phyloP scores from a whole-genome alignment of 495 filamentous ascomycete species.

The Glarea lozoyensis region DNA sequence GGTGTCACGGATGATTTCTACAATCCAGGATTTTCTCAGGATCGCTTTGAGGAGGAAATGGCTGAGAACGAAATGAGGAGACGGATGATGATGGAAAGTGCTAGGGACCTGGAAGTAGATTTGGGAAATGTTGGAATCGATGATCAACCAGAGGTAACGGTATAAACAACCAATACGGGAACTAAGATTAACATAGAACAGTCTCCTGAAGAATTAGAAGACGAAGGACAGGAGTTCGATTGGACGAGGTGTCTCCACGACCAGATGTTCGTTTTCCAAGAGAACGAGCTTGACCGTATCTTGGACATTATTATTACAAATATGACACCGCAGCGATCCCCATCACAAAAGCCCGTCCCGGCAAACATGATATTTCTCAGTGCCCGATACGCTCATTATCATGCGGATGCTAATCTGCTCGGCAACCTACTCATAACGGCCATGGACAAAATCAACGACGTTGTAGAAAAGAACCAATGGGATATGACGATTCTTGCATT shows the following conservation, averaged over 20 bases:
- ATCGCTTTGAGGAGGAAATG: constrained; percentile 93
- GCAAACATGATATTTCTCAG: constrained; percentile 95
- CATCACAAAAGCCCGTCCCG: constrained; percentile 93
- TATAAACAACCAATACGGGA: background rate
- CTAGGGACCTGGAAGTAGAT: constrained; percentile 94
- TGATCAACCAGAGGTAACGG: constrained; percentile 81
- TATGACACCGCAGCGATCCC: constrained; percentile 93
- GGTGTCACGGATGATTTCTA: constrained; percentile 96
- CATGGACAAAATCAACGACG: constrained; percentile 93
- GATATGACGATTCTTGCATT: constrained; percentile 99
- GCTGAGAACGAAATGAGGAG: constrained; percentile 93
- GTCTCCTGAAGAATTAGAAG: constrained; percentile 76
- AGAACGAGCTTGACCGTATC: constrained; percentile 79
- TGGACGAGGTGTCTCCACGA: constrained; percentile 94
- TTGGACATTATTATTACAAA: constrained; percentile 94
- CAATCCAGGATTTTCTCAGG: constrained; percentile 83
- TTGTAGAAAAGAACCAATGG: constrained; percentile 92
- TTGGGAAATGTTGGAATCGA: constrained; percentile 92
- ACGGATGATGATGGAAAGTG: constrained; percentile 99
- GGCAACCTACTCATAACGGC: constrained; percentile 71
- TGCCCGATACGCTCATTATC: constrained; percentile 94
- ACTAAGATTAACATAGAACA: constrained; percentile 29
- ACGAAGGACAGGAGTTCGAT: constrained; percentile 90
- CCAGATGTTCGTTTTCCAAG: constrained; percentile 99
- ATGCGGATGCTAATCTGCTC: constrained; percentile 79